Base-by-base conservation (phyloP, 768 basidiomycete species). In the Termitomyces heimii region DNA sequence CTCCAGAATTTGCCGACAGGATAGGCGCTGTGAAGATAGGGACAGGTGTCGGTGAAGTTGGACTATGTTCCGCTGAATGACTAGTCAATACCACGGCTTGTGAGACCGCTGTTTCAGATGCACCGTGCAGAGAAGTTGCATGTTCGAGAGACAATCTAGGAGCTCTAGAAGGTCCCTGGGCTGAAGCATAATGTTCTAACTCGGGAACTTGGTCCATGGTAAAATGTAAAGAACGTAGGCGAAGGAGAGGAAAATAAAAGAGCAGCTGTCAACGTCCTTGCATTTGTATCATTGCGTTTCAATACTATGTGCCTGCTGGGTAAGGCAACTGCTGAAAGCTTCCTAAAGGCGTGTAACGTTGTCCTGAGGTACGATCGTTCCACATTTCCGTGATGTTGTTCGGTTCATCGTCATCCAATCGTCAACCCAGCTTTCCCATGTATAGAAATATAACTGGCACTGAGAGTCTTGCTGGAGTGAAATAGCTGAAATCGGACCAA, bases 191-290 rank as follows among this genome's bases (percentile, higher is more conserved):
- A 47, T 32, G 52, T 40, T 57, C 54, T 48, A 32, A 37, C 16
- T 61, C 43, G 51, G 37, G 60, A 56, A 60, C 54, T 31, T 45
- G 46, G 37, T 51, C 48, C 63, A 61, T 63, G 54, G 24, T 37
- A 18, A 22, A n/a, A 37, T 26, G n/a, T 42, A 29, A 13, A 13
- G 35, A 51, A 39, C 35, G 50, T 39, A 26, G 26, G 26, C 22
- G 26, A 39, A 28, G 16, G 50, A 39, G 5, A 6, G 31, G 31
- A 5, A 12, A n/a, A 51, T 26, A 6, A 51, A 39, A 51, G 34
- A 51, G 18, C 26, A 26, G 18, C 50, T 6, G 18, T 24, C 35
- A 28, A 35, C 50, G 14, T n/a, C 28, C 24, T 51, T 39, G 35
- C 24, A 50, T 50, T 28, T 51, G 9, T 51, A 51, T 51, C 35